Percentiles rank a stretch among this genome's conserved stretches.
phyloP scores from a whole-genome alignment of 1,284 basidiomycete genomes.

The Malassezia sympodialis region DNA sequence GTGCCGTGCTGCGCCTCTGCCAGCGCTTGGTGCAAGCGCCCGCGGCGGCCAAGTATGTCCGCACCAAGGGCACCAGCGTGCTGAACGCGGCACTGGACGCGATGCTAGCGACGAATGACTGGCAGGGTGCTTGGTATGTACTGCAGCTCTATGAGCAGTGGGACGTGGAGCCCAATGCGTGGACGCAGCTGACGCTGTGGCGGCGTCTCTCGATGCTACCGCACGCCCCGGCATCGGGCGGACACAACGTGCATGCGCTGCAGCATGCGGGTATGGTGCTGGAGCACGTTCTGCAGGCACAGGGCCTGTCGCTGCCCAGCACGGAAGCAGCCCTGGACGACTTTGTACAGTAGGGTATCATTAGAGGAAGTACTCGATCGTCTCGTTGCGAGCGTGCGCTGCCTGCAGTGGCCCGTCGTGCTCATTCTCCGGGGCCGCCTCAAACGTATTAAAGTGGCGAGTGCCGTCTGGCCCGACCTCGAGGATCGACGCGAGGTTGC shows the following conservation, averaged over 20 bases:
- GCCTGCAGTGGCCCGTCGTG: conserved; percentile 47
- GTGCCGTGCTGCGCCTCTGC: background rate
- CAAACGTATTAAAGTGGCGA: conserved; percentile 95
- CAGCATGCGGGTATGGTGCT: conserved; percentile 1
- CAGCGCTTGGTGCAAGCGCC: background rate
- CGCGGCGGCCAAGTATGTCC: background rate
- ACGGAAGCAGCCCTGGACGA: background rate
- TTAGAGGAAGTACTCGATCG: conserved; percentile 38
- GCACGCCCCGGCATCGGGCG: background rate
- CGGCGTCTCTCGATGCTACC: background rate
- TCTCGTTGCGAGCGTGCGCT: conserved; percentile 22
- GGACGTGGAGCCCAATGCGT: background rate
- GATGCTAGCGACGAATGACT: conserved; percentile 1
- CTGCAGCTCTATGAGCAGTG: background rate
- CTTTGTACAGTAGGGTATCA: conserved; percentile 3
- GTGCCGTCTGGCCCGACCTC: conserved; percentile 82
- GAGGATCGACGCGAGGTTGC: conserved; percentile 89
- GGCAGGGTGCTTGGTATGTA: conserved; percentile 1
- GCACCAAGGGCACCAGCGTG: background rate
- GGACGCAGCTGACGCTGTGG: conserved; percentile 7
- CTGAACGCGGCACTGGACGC: conserved; percentile 11
- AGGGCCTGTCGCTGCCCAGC: background rate
- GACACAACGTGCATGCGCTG: background rate
- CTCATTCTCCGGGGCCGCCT: conserved; percentile 96
- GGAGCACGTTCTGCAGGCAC: background rate